Evolutionary conservation across 257 asterid genomes (phyloP).

Genomic region (Gardenia jasminoides): DNA sequence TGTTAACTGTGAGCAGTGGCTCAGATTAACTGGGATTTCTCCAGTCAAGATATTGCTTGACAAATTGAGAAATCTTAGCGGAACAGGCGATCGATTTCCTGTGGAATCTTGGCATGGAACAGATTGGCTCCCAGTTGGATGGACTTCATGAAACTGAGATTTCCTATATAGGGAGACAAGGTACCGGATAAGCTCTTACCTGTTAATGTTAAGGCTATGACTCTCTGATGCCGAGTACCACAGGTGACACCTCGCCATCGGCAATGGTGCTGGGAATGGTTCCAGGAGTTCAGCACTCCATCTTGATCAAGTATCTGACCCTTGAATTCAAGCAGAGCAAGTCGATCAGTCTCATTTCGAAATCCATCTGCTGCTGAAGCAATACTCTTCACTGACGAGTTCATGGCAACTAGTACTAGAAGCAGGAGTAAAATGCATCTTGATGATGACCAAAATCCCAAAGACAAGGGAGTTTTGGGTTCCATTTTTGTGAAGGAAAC

Average conservation of each 20-base stretch:
- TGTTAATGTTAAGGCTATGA: neutral
- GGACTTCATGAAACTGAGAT: conserved; percentile 30
- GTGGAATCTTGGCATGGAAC: conserved; percentile 31
- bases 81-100: conserved; percentile 31
- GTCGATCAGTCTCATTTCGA: no score
- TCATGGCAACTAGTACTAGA: neutral
- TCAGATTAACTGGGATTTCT: conserved; percentile 29
- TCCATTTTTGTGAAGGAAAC: neutral
- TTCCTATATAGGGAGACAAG: conserved; percentile 37
- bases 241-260: conserved; percentile 27
- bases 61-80: conserved; percentile 9
- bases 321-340: no score
- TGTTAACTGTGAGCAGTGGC: conserved; percentile 1
- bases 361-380: neutral
- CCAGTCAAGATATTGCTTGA: conserved; percentile 25
- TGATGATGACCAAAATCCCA: neutral
- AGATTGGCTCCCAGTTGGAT: conserved; percentile 24
- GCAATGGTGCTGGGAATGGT: conserved; percentile 12
- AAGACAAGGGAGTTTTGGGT: neutral
- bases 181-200: conserved; percentile 32
- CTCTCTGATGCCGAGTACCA: conserved; percentile 18
- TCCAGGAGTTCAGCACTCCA: neutral
- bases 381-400: no score
- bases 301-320: neutral
- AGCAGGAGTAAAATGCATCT: neutral